A percentile compares a stretch with the other conserved stretches of the same genome.
Evolutionary conservation across 306 rosid species (phyloP).

Genomic region (Trifolium pratense): DNA sequence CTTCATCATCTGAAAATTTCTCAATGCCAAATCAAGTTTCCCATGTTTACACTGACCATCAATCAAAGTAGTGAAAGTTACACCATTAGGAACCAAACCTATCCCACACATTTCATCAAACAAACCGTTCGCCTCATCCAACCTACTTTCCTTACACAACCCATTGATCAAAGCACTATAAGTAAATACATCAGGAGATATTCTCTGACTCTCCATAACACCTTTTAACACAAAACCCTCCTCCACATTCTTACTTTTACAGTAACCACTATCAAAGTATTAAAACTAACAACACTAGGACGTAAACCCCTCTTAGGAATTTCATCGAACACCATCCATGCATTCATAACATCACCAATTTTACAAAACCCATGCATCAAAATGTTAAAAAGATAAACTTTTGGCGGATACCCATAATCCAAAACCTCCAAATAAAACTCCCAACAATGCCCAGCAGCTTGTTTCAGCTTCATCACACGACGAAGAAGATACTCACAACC

Average conservation of each 20-base stretch:
- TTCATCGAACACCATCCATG: conserved; percentile 67
- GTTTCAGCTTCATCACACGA: conserved; percentile 47
- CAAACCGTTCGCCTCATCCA: conserved; percentile 65
- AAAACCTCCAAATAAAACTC: conserved; percentile 65
- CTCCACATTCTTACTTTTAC: conserved; percentile 56
- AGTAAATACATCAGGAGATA: conserved; percentile 77
- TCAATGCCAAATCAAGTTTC: conserved; percentile 62
- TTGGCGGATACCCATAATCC: conserved; percentile 75
- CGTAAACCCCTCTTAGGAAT: conserved; percentile 64
- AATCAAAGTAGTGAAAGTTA: conserved; percentile 73
- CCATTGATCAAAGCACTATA: conserved; percentile 73
- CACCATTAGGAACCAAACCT: conserved; percentile 73
- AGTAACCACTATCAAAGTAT: conserved; percentile 82
- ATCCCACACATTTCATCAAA: conserved; percentile 73
- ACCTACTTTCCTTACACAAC: conserved; percentile 63
- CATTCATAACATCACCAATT: conserved; percentile 53
- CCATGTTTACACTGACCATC: conserved; percentile 77
- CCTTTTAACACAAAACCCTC: conserved; percentile 71
- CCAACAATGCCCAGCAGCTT: conserved; percentile 55
- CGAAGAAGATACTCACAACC: conserved; percentile 66
- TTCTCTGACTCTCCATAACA: conserved; percentile 67
- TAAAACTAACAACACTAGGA: conserved; percentile 78
- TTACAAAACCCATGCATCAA: conserved; percentile 80
- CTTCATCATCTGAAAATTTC: conserved; percentile 69
- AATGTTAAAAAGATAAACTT: conserved; percentile 59